phyloP scores from a whole-genome alignment of 129 eudicot genomes.

The Pulicaria dysenterica region DNA sequence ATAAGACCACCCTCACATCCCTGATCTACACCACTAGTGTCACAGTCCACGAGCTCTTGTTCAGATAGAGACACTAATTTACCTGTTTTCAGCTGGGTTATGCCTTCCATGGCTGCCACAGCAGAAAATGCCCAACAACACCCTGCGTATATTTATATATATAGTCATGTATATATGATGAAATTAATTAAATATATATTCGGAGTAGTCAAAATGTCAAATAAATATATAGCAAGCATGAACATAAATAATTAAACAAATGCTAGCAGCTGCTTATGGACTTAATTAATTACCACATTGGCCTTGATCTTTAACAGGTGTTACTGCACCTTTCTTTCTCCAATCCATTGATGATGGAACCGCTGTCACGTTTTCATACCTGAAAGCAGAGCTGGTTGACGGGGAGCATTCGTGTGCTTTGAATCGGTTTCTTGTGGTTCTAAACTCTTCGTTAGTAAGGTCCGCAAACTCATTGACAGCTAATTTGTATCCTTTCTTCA shows the following conservation, averaged over 20 bases:
- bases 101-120: conserved; percentile 42
- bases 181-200: too few relatives aligned
- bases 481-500: conserved; percentile 25
- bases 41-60: conserved; percentile 46
- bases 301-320: conserved; percentile 50
- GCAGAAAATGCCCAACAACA: conserved; percentile 43
- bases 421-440: conserved; percentile 30
- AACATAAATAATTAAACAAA: too few relatives aligned
- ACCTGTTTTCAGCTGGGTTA: conserved; percentile 40
- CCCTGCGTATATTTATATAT: conserved; percentile 9
- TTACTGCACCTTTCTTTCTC: conserved; percentile 48
- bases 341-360: conserved; percentile 36
- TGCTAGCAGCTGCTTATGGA: too few relatives aligned
- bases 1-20: conserved; percentile 35
- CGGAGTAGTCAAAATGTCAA: too few relatives aligned
- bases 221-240: too few relatives aligned
- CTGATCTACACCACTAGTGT: conserved; percentile 33
- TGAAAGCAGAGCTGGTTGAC: conserved; percentile 11
- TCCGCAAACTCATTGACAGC: conserved; percentile 36
- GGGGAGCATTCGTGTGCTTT: conserved; percentile 36
- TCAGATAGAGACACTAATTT: conserved; percentile 34
- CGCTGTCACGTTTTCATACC: conserved; percentile 25
- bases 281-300: conserved; percentile 1
- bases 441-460: conserved; percentile 40
- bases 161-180: too few relatives aligned